Evolutionary conservation across 2,329 filamentous ascomycete species (phyloP).

Genomic region (Sclerotinia trifoliorum): DNA sequence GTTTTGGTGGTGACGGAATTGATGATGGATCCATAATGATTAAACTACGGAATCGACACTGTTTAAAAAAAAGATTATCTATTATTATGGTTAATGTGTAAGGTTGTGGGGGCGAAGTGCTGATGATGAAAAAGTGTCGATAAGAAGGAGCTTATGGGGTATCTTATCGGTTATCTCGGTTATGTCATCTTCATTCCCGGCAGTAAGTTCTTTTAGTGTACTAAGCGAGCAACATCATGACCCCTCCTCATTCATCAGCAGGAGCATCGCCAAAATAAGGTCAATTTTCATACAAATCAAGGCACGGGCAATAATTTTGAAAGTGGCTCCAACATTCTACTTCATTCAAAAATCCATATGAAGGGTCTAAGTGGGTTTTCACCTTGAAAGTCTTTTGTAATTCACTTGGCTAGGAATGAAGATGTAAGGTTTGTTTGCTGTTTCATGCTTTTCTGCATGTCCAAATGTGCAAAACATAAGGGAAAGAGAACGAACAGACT

Average conservation of each 20-base stretch:
- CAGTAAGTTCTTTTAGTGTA: neutral
- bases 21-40: constrained; percentile 4
- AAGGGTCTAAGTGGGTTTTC: too few species aligned
- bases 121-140: neutral
- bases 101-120: neutral
- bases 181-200: neutral
- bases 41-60: neutral
- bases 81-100: neutral
- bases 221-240: neutral
- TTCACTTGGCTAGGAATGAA: neutral
- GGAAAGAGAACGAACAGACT: neutral
- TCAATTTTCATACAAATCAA: neutral
- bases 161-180: constrained; percentile 10
- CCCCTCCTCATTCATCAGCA: neutral
- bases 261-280: neutral
- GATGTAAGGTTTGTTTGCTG: neutral
- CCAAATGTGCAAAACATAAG: neutral
- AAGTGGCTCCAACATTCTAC: neutral
- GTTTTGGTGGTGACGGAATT: neutral
- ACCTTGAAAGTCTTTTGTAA: neutral
- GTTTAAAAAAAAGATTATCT: neutral
- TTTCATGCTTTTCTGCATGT: neutral
- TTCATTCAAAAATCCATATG: neutral
- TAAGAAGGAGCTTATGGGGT: neutral
- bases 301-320: neutral